phyloP scores from a whole-genome alignment of 2,329 filamentous ascomycete species.

The Exophiala phaeomuriformis region DNA sequence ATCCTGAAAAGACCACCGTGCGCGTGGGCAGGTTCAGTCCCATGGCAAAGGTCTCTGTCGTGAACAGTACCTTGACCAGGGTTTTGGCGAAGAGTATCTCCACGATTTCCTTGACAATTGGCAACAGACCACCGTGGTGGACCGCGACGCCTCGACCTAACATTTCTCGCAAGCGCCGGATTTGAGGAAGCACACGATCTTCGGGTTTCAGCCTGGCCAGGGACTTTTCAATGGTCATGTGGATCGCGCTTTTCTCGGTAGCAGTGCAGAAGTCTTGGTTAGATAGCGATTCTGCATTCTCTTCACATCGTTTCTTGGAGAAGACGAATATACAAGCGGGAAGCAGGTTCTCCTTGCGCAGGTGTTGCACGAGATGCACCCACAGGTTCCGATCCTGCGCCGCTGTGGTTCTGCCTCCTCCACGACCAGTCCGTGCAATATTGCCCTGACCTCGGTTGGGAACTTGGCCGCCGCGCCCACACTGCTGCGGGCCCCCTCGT shows the following conservation, averaged over 20 bases:
- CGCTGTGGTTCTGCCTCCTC: constrained; percentile 77
- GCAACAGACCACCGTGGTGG: constrained; percentile 86
- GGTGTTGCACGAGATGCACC: constrained; percentile 88
- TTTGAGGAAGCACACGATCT: constrained; percentile 84
- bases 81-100: constrained; percentile 94
- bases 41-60: constrained; percentile 98
- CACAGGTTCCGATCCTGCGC: constrained; percentile 94
- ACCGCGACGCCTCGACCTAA: constrained; percentile 86
- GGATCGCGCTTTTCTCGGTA: constrained; percentile 88
- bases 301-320: constrained; percentile 94
- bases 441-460: constrained; percentile 63
- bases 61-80: constrained; percentile 92
- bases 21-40: constrained; percentile 90
- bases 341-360: constrained; percentile 78
- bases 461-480: constrained; percentile 46
- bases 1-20: constrained; percentile 95
- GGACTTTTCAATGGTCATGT: constrained; percentile 96
- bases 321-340: constrained; percentile 98
- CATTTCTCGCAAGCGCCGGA: constrained; percentile 76
- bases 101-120: constrained; percentile 95
- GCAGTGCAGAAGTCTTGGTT: constrained; percentile 94
- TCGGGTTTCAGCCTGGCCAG: constrained; percentile 85
- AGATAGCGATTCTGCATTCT: constrained; percentile 89
- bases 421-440: constrained; percentile 79
- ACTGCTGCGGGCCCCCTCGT: constrained; percentile 47